Base-by-base conservation (phyloP, 805 yeast species). In the Saccharomycopsis lassenensis region DNA sequence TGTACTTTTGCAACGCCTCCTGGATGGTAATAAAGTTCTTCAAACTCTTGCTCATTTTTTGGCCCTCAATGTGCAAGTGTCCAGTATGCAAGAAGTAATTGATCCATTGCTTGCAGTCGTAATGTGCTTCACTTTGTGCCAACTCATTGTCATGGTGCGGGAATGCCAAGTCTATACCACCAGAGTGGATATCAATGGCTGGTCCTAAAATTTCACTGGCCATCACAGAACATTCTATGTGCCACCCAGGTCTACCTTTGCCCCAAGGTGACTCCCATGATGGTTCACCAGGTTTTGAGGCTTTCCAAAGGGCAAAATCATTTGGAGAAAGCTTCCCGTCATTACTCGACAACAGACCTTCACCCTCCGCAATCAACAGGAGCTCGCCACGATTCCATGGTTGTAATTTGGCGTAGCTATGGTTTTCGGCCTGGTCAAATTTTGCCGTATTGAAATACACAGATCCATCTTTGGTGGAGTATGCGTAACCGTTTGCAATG, bases 121-220 rank as follows among this genome's bases (percentile, higher is more conserved):
- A 89, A 56, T 77, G 79, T 5, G 97, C 97, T 58, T 91, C 99
- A 19, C 87, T 71, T 64, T 91, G 99, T 1, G 99, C 99, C 46
- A 91, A 65, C 62, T 91, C 99, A 52, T 91, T 91, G 58, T 91
- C 99, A 60, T 91, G 99, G 57, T 91, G 99, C 2, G 99, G 99
- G 65, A 91, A 91, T 15, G 97, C 95, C 52, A 91, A 69, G 61
- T 91, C 98, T 37, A 91, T 75, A 46, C 98, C 98, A 40, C 98
- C 98, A 12, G 94, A 77, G 56, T 91, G 98, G 47, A 91, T 84
- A 58, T 91, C 98, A 69, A 91, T 81, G 41, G 68, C 67, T 15
- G 71, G 59, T 4, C 97, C 97, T 25, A 82, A 68, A 31, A 87
- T 69, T 48, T 86, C 94, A 35, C 86, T 71, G 1, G 97, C 97